Evolutionary conservation across 495 filamentous ascomycete genomes (phyloP).

Genomic region (Neurospora sp.): DNA sequence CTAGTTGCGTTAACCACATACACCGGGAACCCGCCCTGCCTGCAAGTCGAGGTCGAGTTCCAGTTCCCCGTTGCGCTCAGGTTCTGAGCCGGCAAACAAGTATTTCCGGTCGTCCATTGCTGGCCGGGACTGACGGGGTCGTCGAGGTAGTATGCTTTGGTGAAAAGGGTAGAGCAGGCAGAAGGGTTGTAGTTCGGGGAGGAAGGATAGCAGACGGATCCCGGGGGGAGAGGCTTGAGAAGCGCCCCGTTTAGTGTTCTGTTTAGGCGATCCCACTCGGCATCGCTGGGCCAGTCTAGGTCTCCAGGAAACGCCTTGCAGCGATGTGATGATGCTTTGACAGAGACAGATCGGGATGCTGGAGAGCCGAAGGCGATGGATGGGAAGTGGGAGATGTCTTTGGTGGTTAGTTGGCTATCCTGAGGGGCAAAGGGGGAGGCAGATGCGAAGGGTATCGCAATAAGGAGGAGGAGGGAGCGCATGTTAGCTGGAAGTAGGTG

Average conservation of each 20-base stretch:
- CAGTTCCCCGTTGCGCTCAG: constrained; percentile 13
- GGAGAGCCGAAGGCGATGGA: background rate
- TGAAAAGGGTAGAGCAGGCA: constrained; percentile 27
- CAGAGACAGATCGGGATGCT: background rate
- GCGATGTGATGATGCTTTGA: background rate
- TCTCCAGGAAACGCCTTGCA: constrained; percentile 48
- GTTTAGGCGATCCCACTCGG: constrained; percentile 38
- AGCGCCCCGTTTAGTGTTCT: constrained; percentile 34
- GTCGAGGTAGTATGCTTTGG: constrained; percentile 24
- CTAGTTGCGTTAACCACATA: constrained; percentile 48
- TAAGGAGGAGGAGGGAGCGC: background rate
- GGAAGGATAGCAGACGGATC: constrained; percentile 41
- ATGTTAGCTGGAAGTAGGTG: background rate
- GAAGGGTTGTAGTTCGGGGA: constrained; percentile 29
- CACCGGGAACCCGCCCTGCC: constrained; percentile 44
- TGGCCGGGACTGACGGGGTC: constrained; percentile 25
- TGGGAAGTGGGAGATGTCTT: background rate
- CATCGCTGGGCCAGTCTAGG: constrained; percentile 32
- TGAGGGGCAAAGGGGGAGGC: background rate
- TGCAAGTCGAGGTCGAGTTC: constrained; percentile 29
- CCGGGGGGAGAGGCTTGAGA: constrained; percentile 42
- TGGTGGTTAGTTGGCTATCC: background rate
- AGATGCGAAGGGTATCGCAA: background rate
- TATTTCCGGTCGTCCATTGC: constrained; percentile 29
- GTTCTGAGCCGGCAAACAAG: constrained; percentile 19